Conservation (phyloP, 2,329 filamentous ascomycete species). For the Colletotrichum euphorbiae region DNA sequence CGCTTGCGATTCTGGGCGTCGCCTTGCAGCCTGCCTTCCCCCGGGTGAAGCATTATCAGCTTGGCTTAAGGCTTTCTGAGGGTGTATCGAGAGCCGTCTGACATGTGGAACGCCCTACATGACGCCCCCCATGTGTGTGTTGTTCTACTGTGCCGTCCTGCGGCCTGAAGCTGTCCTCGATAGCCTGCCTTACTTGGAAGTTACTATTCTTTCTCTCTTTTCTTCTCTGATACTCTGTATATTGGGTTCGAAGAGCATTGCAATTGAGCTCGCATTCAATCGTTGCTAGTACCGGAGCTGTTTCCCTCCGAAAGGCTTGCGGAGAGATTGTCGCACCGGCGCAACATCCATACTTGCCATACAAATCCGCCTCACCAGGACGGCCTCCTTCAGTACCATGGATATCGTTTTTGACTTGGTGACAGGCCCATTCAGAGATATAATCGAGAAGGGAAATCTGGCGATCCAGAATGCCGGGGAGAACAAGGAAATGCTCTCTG, state of each 20-base stretch:
- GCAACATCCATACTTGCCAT: background rate
- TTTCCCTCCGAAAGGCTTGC: background rate
- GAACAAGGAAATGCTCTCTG: constrained; percentile 61
- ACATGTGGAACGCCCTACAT: constrained; percentile 32
- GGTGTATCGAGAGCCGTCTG: constrained; percentile 33
- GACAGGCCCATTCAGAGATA: constrained; percentile 63
- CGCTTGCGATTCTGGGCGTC: constrained; percentile 5
- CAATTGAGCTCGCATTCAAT: background rate
- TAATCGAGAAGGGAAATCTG: constrained; percentile 62
- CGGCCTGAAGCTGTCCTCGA: constrained; percentile 28
- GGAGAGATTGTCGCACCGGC: background rate
- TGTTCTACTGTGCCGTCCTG: constrained; percentile 8
- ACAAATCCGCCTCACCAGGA: background rate
- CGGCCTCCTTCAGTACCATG: constrained; percentile 45
- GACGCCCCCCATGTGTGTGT: constrained; percentile 18
- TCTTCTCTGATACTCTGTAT: background rate
- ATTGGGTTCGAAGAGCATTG: no score
- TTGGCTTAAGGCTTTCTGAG: constrained; percentile 15
- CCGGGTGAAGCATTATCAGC: background rate
- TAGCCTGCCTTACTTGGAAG: background rate
- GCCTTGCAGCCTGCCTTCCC: constrained; percentile 4
- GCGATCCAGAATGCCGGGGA: constrained; percentile 61
- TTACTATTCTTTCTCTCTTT: background rate
- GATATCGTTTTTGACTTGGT: constrained; percentile 58
- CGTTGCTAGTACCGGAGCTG: background rate